Conservation (phyloP, 352 stramenopile species). For the Globisporangium nunn region DNA sequence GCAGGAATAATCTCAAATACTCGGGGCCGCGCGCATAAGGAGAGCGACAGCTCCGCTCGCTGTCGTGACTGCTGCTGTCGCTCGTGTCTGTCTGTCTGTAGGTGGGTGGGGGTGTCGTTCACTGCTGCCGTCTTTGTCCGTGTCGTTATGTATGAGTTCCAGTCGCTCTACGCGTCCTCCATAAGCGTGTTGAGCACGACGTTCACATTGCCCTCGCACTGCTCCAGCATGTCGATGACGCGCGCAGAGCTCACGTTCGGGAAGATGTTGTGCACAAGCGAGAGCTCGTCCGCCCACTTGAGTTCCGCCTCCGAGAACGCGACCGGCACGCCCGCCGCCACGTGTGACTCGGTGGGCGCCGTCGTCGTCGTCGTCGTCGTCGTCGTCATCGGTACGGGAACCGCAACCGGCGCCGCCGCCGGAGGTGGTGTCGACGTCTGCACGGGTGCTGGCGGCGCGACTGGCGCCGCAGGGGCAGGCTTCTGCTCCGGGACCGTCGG, state of each 20-base stretch:
- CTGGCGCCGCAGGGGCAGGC: slow-evolving; percentile 3
- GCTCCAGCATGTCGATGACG: slow-evolving; percentile 56
- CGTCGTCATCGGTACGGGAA: background rate
- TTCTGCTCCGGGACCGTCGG: slow-evolving; percentile 12
- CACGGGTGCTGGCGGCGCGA: slow-evolving; percentile 2
- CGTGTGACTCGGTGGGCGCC: slow-evolving; percentile 7
- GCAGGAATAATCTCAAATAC: background rate
- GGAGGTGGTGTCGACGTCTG: background rate
- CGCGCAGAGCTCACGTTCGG: slow-evolving; percentile 38
- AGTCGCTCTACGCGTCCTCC: slow-evolving; percentile 22
- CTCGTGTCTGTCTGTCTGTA: too few species aligned
- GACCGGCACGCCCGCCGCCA: slow-evolving; percentile 13
- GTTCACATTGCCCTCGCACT: slow-evolving; percentile 57
- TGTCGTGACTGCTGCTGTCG: background rate
- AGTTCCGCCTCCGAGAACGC: slow-evolving; percentile 56
- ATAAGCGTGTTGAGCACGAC: slow-evolving; percentile 75
- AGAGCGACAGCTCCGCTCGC: too few species aligned
- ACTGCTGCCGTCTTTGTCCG: background rate
- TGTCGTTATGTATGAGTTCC: background rate
- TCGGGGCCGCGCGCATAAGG: background rate
- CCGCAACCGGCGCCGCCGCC: background rate
- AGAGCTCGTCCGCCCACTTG: slow-evolving; percentile 68
- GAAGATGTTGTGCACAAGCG: slow-evolving; percentile 53
- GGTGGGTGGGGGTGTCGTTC: too few species aligned
- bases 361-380: too few species aligned